Conservation (phyloP, 768 basidiomycete species). For the Auriscalpium vulgare region DNA sequence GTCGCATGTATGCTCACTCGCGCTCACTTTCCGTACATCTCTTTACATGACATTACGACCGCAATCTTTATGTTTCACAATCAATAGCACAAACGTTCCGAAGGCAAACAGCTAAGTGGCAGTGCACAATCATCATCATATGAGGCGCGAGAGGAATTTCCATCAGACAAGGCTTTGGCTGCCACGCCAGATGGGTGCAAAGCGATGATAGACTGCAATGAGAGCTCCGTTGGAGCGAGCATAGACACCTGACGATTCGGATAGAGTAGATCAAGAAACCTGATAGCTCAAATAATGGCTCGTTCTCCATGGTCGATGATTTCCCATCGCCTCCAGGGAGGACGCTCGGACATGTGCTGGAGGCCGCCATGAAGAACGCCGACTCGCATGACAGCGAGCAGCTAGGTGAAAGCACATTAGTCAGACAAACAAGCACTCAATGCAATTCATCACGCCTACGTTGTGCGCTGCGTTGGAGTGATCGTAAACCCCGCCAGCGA, state of each 20-base stretch:
- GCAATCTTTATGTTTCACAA: too few relatives aligned
- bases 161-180: too few relatives aligned
- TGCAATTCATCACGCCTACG: slow-evolving; percentile 24
- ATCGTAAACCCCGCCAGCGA: slow-evolving; percentile 78
- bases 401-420: slow-evolving; percentile 21
- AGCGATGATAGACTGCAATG: too few relatives aligned
- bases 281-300: not conserved
- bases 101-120: too few relatives aligned
- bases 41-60: slow-evolving; percentile 11
- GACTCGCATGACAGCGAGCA: slow-evolving; percentile 74
- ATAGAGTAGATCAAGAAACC: too few relatives aligned
- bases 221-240: too few relatives aligned
- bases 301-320: not conserved
- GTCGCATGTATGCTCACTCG: slow-evolving; percentile 3
- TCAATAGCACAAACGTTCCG: too few relatives aligned
- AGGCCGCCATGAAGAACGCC: slow-evolving; percentile 60
- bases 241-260: too few relatives aligned
- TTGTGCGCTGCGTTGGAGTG: slow-evolving; percentile 83
- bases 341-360: slow-evolving; percentile 34
- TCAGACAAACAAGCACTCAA: not conserved
- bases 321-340: slow-evolving; percentile 1
- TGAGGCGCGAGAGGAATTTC: too few relatives aligned
- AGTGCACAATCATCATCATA: too few relatives aligned
- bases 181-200: too few relatives aligned
- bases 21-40: slow-evolving; percentile 3